phyloP scores from a whole-genome alignment of 768 basidiomycete species.

The Phylloporus scabripes region DNA sequence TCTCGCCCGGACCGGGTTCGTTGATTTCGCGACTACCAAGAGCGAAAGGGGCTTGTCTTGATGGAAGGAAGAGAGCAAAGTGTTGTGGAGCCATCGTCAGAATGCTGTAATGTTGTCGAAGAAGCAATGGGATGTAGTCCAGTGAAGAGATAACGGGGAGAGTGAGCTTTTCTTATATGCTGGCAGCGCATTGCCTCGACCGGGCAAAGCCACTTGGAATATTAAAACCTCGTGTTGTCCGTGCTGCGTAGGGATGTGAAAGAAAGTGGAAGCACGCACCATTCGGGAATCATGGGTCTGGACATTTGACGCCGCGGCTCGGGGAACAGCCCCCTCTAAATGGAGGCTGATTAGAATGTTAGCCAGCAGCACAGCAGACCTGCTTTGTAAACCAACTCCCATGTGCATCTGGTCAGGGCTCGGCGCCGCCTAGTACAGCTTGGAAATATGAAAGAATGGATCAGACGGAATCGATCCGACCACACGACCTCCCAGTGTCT shows the following conservation, averaged over 20 bases:
- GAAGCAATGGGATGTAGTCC: conserved; percentile 11
- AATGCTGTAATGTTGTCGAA: conserved; percentile 5
- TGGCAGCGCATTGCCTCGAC: conserved; percentile 27
- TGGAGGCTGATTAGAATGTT: conserved; percentile 28
- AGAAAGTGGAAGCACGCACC: conserved; percentile 22
- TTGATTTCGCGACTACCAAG: conserved; percentile 33
- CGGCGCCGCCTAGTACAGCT: conserved; percentile 14
- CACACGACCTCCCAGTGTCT: conserved; percentile 3
- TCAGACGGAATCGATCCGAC: conserved; percentile 6
- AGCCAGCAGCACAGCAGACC: conserved; percentile 23
- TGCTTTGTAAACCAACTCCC: conserved; percentile 13
- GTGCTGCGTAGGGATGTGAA: conserved; percentile 29
- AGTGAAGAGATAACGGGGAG: conserved; percentile 18
- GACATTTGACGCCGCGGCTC: conserved; percentile 28
- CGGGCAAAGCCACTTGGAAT: conserved; percentile 17
- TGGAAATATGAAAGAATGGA: conserved; percentile 11
- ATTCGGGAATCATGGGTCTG: conserved; percentile 29
- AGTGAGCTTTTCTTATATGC: conserved; percentile 26
- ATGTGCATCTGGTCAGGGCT: conserved; percentile 6
- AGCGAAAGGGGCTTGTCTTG: conserved; percentile 32
- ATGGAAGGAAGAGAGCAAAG: conserved; percentile 28
- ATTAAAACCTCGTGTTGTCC: conserved; percentile 34
- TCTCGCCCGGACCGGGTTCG: conserved; percentile 41
- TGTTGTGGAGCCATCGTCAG: conserved; percentile 25
- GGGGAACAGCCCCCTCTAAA: conserved; percentile 31